phyloP scores from a whole-genome alignment of 2,329 filamentous ascomycete species.

The Sclerotinia glacialis region DNA sequence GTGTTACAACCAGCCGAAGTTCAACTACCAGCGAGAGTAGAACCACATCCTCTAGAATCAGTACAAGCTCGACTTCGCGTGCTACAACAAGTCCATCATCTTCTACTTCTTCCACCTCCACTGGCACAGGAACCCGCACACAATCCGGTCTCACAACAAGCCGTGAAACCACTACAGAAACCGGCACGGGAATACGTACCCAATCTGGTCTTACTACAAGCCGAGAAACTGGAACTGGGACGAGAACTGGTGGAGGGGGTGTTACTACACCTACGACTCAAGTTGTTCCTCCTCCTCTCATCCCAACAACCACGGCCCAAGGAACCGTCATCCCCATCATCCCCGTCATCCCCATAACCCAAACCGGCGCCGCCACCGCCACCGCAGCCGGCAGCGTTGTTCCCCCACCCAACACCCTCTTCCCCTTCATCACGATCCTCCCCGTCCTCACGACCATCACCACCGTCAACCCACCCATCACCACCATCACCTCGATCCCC shows the following conservation, averaged over 20 bases:
- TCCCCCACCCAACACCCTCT: conserved; percentile 1
- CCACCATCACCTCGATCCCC: conserved; percentile 7
- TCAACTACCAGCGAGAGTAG: neutral
- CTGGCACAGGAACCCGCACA: neutral
- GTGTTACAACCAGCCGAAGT: neutral
- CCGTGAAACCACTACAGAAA: neutral
- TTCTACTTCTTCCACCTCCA: neutral
- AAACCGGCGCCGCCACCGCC: neutral
- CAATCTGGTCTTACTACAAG: conserved; percentile 5
- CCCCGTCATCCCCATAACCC: neutral
- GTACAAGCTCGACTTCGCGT: neutral
- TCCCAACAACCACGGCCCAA: neutral
- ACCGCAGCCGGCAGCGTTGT: neutral
- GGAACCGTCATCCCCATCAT: neutral
- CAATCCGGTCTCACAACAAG: conserved; percentile 1
- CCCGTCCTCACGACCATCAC: conserved; percentile 15
- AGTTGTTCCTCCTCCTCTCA: neutral
- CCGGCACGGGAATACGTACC: neutral
- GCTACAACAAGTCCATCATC: neutral
- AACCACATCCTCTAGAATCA: neutral
- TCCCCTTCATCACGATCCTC: conserved; percentile 12
- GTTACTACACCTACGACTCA: neutral
- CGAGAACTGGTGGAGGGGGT: neutral
- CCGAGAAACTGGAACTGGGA: neutral
- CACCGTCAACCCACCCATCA: conserved; percentile 16